phyloP scores from a whole-genome alignment of 202 grass and related monocot genomes.

The Musa balbisiana region DNA sequence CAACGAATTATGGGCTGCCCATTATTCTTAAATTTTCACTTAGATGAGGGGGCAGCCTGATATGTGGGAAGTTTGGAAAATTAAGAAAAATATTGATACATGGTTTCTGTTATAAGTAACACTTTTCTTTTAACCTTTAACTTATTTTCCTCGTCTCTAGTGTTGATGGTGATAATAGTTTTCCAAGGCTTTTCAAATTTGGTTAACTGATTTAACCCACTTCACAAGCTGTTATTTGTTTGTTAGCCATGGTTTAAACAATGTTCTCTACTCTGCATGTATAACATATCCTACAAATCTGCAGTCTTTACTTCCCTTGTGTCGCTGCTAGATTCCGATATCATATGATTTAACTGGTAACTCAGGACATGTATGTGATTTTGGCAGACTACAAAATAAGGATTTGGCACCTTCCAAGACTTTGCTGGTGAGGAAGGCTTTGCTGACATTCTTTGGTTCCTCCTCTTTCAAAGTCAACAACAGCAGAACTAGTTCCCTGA shows the following conservation, averaged over 20 bases:
- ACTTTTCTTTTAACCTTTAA: too few species aligned
- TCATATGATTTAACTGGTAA: neutral
- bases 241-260: neutral
- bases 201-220: neutral
- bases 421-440: constrained; percentile 39
- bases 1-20: too few species aligned
- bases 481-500: constrained; percentile 18
- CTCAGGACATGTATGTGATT: constrained; percentile 22
- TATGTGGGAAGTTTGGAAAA: too few species aligned
- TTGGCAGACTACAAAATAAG: constrained; percentile 47
- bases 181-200: neutral
- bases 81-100: too few species aligned
- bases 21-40: too few species aligned
- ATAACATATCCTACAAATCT: neutral
- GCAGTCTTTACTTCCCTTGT: neutral
- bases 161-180: neutral
- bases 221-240: neutral
- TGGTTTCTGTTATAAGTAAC: too few species aligned
- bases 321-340: neutral
- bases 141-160: neutral
- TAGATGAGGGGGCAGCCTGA: too few species aligned
- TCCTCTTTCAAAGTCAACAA: constrained; percentile 52
- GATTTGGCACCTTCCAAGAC: constrained; percentile 49
- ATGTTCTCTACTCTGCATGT: neutral
- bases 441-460: constrained; percentile 41